These are phyloP conservation scores for Dunaliella salina DNA, from an alignment of 163 green algal species.

Conservation along the genomic window DNA sequence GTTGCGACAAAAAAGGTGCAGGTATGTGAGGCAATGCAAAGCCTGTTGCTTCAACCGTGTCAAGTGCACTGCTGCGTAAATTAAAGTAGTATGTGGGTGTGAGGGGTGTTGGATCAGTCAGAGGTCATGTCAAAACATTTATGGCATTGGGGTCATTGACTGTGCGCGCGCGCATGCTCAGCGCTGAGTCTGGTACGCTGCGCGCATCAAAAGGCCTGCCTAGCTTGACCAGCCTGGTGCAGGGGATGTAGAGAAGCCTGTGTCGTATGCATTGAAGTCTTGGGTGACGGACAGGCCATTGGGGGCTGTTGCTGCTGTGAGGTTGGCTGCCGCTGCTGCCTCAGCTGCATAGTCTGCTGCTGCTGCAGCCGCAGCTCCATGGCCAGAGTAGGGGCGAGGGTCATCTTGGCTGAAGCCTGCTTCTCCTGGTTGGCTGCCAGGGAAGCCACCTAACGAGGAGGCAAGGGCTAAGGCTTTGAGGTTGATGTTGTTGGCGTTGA, in stretches of 20 bases:
- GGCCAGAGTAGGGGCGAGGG: conserved; percentile 5
- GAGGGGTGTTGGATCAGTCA: neutral
- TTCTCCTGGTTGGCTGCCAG: conserved; percentile 15
- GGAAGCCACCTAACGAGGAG: conserved; percentile 2
- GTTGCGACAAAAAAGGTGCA: conserved; percentile 1
- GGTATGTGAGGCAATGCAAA: neutral
- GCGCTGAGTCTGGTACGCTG: neutral
- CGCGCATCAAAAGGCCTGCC: neutral
- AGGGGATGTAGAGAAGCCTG: conserved; percentile 29
- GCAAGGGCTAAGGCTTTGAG: conserved; percentile 32
- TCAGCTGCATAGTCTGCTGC: conserved; percentile 22
- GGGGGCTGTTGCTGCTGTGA: neutral
- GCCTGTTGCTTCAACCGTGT: neutral
- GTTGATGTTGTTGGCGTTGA: conserved; percentile 29
- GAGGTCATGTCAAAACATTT: neutral
- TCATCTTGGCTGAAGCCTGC: conserved; percentile 24
- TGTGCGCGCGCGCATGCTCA: too few species aligned
- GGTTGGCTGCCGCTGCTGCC: conserved; percentile 24
- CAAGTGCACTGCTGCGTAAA: neutral
- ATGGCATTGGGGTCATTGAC: too few species aligned
- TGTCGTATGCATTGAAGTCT: conserved; percentile 9
- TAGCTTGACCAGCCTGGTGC: conserved; percentile 38
- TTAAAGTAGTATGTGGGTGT: neutral
- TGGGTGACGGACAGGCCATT: neutral
- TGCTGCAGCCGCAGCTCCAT: neutral